Conservation (phyloP, 2,329 filamentous ascomycete genomes). For the Phyllosticta citriasiana region DNA sequence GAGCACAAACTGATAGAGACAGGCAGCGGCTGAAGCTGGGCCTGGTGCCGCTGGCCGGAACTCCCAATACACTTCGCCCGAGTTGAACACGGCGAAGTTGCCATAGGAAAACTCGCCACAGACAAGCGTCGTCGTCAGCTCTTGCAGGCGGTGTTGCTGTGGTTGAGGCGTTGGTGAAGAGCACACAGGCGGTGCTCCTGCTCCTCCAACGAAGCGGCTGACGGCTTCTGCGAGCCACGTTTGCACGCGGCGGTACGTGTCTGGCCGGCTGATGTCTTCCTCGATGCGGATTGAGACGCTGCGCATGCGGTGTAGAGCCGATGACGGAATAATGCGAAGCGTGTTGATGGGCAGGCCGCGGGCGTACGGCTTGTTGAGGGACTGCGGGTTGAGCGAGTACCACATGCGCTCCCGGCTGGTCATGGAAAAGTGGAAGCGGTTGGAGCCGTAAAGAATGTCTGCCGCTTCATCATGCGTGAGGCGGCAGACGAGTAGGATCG, state of each 20-base stretch:
- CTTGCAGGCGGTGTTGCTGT: neutral
- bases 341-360: slow-evolving; percentile 9
- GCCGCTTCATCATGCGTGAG: slow-evolving; percentile 14
- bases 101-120: slow-evolving; percentile 1
- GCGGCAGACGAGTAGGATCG: slow-evolving; percentile 12
- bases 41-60: neutral
- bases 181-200: neutral
- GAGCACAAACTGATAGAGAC: slow-evolving; percentile 10
- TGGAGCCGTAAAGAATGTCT: slow-evolving; percentile 13
- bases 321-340: neutral
- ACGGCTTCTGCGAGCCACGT: slow-evolving; percentile 6
- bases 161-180: too few relatives aligned
- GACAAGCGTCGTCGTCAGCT: slow-evolving; percentile 1
- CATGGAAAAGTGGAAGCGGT: slow-evolving; percentile 13
- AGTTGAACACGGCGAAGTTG: slow-evolving; percentile 1
- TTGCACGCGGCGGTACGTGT: slow-evolving; percentile 4
- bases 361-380: neutral
- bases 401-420: slow-evolving; percentile 6
- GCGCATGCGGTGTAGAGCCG: slow-evolving; percentile 5
- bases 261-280: slow-evolving; percentile 6
- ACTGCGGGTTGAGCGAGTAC: neutral
- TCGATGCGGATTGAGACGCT: neutral
- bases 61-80: slow-evolving; percentile 3
- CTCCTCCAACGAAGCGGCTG: neutral
- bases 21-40: neutral